phyloP scores from a whole-genome alignment of 1,284 basidiomycete genomes.

The Ceratobasidium sp. region DNA sequence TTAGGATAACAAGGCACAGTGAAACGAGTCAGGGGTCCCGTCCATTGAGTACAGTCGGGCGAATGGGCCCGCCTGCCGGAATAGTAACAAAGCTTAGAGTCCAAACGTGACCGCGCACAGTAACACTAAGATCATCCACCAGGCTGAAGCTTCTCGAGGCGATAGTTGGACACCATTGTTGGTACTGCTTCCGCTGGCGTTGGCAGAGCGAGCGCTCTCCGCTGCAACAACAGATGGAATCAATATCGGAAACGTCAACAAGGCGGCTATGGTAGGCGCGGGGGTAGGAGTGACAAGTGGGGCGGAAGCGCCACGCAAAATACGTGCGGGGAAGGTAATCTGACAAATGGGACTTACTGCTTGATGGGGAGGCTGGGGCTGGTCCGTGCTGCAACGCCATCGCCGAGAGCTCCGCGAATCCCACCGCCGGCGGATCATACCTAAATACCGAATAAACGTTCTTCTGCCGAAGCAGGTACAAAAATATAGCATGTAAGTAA shows the following conservation, averaged over 20 bases:
- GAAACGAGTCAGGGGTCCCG: background rate
- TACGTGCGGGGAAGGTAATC: background rate
- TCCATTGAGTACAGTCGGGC: constrained; percentile 1
- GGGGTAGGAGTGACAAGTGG: background rate
- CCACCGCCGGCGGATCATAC: constrained; percentile 77
- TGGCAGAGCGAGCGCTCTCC: constrained; percentile 24
- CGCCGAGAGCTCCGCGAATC: constrained; percentile 70
- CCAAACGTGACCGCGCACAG: background rate
- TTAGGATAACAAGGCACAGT: constrained; percentile 28
- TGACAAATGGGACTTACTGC: background rate
- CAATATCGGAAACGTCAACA: background rate
- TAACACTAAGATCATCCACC: background rate
- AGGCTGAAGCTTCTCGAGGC: constrained; percentile 1
- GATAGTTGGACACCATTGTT: constrained; percentile 11
- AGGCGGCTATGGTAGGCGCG: background rate
- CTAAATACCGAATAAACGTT: constrained; percentile 91
- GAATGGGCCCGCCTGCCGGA: background rate
- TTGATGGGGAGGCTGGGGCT: constrained; percentile 10
- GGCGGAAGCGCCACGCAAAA: background rate
- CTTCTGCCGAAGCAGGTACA: constrained; percentile 63
- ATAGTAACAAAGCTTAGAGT: background rate
- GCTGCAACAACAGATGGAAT: constrained; percentile 10
- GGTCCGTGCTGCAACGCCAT: constrained; percentile 35
- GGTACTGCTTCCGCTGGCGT: constrained; percentile 17
- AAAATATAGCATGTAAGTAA: constrained; percentile 2